Evolutionary conservation across 2,329 filamentous ascomycete species (phyloP), one percentile per base, ranked within the genome.

Genomic region (Fusarium siculi): DNA sequence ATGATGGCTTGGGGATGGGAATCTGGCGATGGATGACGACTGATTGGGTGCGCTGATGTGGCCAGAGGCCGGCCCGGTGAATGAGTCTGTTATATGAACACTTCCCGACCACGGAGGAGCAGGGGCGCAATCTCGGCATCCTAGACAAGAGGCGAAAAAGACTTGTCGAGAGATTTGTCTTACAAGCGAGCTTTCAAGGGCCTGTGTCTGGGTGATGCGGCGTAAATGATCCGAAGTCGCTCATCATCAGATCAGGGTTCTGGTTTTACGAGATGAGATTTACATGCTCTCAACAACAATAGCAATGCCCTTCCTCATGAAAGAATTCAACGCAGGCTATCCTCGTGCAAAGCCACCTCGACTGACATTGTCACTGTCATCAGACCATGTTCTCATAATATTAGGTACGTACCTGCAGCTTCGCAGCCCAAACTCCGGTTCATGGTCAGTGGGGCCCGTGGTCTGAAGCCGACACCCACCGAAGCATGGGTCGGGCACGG

Each of bases 11-110:
- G 53, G 32, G 23, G 46, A 59, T 15, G 46, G 19, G 32, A 55
- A 57, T 59, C 44, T 65, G 66, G 49, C 42, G 53, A 57, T 58
- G 47, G 36, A 53, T 21, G 46, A 53, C 11, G 63, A 57, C 42
- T 54, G 65, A 54, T 72, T 71, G 63, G 56, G 66, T 74, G 63
- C 62, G 72, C 60, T 70, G 72, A 74, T 70, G 43, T 57, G 42
- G 18, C 37, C 32, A 52, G 47, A 55, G 64, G 64, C 72, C 72
- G 72, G 72, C 57, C 72, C 72, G 72, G 72, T 74, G 64, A 42
- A 39, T 25, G 43, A 57, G 46, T 40, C 34, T 60, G 46, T 21
- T 68, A 37, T 43, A 10, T 37, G 36, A 43, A 9, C 30, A 15
- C 40, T 42, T 68, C 25, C 58, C 58, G 67, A 74, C 57, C 43